A percentile compares a stretch with the other conserved stretches of the same genome.
phyloP scores from a whole-genome alignment of 441 rosid genomes.

The Sinapis alba region DNA sequence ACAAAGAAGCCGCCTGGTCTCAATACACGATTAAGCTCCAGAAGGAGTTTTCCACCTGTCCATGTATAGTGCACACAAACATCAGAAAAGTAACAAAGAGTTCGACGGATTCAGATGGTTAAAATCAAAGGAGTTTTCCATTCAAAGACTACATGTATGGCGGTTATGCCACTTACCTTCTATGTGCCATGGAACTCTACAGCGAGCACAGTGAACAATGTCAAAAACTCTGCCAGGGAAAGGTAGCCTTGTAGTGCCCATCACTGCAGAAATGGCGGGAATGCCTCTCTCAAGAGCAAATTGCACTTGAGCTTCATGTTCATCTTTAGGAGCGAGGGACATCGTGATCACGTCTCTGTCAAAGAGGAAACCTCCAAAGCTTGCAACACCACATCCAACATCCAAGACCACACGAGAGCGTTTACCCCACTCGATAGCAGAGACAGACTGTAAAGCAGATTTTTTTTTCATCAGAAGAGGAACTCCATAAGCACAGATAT shows the following conservation, averaged over 20 bases:
- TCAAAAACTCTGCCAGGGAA: slow-evolving; percentile 92
- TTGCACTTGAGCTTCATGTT: slow-evolving; percentile 97
- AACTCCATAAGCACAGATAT: slow-evolving; percentile 5
- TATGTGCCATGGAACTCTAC: slow-evolving; percentile 99
- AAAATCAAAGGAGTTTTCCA: not conserved
- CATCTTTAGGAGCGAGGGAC: slow-evolving; percentile 98
- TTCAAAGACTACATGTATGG: not conserved
- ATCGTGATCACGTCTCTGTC: slow-evolving; percentile 78
- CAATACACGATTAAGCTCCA: slow-evolving; percentile 89
- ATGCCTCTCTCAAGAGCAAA: slow-evolving; percentile 97
- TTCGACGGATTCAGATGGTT: not conserved
- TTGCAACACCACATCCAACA: slow-evolving; percentile 98
- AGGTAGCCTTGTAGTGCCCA: slow-evolving; percentile 96
- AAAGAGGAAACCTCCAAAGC: slow-evolving; percentile 93
- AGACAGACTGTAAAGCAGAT: slow-evolving; percentile 64
- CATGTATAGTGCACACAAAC: slow-evolving; percentile 15
- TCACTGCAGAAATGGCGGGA: slow-evolving; percentile 93
- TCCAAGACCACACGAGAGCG: slow-evolving; percentile 86
- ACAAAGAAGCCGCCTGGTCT: slow-evolving; percentile 95
- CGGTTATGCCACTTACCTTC: slow-evolving; percentile 62
- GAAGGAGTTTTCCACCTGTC: slow-evolving; percentile 89
- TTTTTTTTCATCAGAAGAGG: slow-evolving; percentile 2
- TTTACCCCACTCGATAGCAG: slow-evolving; percentile 86
- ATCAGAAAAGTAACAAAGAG: slow-evolving; percentile 14
- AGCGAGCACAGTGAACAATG: slow-evolving; percentile 93